These are phyloP conservation scores for Parietichytrium sp. DNA, from an alignment of 108 stramenopile species.

Conservation along the genomic window DNA sequence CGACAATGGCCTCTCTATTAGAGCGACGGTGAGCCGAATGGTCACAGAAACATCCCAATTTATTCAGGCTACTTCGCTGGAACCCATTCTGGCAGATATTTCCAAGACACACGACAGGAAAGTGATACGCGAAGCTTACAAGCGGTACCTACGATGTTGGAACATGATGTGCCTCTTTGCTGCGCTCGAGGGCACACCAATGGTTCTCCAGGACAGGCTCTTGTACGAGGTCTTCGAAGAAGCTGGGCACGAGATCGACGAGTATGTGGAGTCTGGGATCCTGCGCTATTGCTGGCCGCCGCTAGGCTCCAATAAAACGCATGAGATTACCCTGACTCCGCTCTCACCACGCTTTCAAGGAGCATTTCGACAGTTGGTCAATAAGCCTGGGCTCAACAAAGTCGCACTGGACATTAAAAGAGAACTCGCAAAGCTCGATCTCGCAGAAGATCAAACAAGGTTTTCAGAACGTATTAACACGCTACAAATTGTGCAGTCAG, in stretches of 20 bases:
- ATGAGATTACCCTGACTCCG: slow-evolving; percentile 7
- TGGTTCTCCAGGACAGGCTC: background rate
- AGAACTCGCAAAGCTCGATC: slow-evolving; percentile 22
- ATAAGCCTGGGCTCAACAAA: slow-evolving; percentile 30
- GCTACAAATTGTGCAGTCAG: too few relatives aligned
- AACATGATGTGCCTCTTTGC: background rate
- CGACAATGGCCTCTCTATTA: background rate
- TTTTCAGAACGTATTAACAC: too few relatives aligned
- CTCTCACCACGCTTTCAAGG: slow-evolving; percentile 7
- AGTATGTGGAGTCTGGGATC: background rate
- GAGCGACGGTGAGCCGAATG: slow-evolving; percentile 25
- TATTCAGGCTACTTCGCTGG: background rate
- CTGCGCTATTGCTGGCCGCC: slow-evolving; percentile 16
- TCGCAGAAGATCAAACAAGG: too few relatives aligned
- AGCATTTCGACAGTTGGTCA: slow-evolving; percentile 28
- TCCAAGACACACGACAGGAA: background rate
- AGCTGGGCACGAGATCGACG: background rate
- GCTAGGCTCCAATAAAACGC: background rate
- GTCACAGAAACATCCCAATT: slow-evolving; percentile 31
- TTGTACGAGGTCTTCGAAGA: slow-evolving; percentile 11
- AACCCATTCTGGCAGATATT: background rate
- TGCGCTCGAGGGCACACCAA: background rate
- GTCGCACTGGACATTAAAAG: slow-evolving; percentile 14
- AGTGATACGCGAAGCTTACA: background rate
- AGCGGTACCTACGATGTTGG: slow-evolving; percentile 20